Evolutionary conservation across 257 asterid genomes (phyloP).

Genomic region (Echites panduratus): DNA sequence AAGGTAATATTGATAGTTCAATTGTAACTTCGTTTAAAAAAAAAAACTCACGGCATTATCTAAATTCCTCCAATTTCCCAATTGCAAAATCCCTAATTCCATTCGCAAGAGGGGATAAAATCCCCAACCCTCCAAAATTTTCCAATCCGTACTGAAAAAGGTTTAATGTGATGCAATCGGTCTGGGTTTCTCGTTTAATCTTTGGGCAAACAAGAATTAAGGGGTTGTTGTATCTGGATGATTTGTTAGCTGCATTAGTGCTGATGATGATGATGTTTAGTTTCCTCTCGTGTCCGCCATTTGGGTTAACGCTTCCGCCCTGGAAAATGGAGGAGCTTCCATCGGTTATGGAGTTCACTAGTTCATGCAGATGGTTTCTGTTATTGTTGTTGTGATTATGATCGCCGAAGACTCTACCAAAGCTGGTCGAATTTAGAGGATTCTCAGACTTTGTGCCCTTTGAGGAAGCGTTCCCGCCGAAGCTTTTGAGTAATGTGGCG

Average conservation of each 20-base stretch:
- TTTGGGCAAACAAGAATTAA: too few species aligned
- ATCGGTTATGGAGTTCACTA: slow-evolving; percentile 21
- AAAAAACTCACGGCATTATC: too few species aligned
- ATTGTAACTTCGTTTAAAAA: too few species aligned
- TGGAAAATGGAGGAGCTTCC: slow-evolving; percentile 1
- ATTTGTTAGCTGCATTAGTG: not conserved
- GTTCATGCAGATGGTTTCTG: slow-evolving; percentile 36
- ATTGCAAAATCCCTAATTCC: too few species aligned
- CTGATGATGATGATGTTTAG: slow-evolving; percentile 6
- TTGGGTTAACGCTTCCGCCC: slow-evolving; percentile 14
- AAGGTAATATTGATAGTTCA: too few species aligned
- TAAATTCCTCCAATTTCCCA: too few species aligned
- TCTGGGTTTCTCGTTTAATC: too few species aligned
- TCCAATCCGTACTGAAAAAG: too few species aligned
- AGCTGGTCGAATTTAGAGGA: slow-evolving; percentile 15
- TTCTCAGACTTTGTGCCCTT: slow-evolving; percentile 14
- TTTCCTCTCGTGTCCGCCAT: slow-evolving; percentile 16
- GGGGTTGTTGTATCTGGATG: too few species aligned
- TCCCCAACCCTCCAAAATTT: too few species aligned
- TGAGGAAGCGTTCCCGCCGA: slow-evolving; percentile 33
- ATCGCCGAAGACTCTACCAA: slow-evolving; percentile 21
- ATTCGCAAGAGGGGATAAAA: too few species aligned
- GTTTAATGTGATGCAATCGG: too few species aligned
- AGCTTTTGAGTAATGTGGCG: slow-evolving; percentile 44
- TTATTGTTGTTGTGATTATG: slow-evolving; percentile 8